Conservation (phyloP, 192 early-diverging fungal species). For the Anaeromyces robustus region DNA sequence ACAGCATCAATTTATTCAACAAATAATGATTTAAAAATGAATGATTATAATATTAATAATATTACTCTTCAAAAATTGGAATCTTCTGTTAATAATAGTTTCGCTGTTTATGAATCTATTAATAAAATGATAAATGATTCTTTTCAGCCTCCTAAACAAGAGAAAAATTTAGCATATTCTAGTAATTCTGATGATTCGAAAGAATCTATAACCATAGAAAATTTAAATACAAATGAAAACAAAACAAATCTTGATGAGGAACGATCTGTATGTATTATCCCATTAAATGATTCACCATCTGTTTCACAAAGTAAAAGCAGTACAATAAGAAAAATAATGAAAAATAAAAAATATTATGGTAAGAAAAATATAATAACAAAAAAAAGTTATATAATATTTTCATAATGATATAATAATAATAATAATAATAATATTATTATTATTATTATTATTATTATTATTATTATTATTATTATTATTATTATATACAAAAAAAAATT, state of each 20-base stretch:
- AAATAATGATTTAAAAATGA: neutral
- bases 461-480: too few species aligned
- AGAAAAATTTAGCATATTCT: neutral
- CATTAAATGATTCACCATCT: neutral
- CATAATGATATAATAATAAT: too few species aligned
- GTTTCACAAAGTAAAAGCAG: neutral
- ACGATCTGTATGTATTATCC: neutral
- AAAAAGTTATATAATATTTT: too few species aligned
- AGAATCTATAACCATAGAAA: neutral
- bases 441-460: too few species aligned
- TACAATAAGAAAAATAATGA: neutral
- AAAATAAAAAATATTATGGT: neutral
- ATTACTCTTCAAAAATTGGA: neutral
- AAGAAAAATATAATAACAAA: neutral
- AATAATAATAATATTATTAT: too few species aligned
- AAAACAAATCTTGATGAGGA: neutral
- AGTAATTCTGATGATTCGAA: neutral
- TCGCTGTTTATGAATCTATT: neutral
- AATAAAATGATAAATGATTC: neutral
- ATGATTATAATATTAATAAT: neutral
- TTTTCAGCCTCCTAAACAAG: neutral
- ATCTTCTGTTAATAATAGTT: neutral
- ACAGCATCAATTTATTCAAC: neutral
- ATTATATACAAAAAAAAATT: too few species aligned
- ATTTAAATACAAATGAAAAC: neutral